A percentile compares a stretch with the other conserved stretches of the same genome.
phyloP scores from a whole-genome alignment of 805 yeast species.

The Candida suzukii region DNA sequence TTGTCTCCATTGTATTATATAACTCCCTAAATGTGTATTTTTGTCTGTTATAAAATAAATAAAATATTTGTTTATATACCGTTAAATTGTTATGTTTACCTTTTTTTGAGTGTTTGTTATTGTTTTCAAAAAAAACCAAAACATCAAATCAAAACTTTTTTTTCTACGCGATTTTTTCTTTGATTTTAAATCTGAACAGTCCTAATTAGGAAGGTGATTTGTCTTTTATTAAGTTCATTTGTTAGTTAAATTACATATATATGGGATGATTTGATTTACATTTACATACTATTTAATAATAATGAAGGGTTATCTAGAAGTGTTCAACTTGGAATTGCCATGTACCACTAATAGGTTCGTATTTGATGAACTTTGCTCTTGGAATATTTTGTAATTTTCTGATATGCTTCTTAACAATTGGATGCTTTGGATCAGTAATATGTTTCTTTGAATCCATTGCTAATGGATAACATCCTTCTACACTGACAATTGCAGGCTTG shows the following conservation, averaged over 20 bases:
- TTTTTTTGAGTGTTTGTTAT: background rate
- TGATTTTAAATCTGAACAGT: too few species aligned
- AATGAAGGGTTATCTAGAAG: conserved; percentile 13
- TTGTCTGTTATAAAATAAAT: background rate
- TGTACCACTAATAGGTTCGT: conserved; percentile 68
- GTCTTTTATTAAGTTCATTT: too few species aligned
- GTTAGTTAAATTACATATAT: background rate
- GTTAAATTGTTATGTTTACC: background rate
- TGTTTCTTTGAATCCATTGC: conserved; percentile 64
- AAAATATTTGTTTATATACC: background rate
- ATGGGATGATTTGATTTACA: too few species aligned
- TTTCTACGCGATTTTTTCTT: too few species aligned
- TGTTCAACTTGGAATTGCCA: conserved; percentile 57
- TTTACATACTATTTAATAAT: too few species aligned
- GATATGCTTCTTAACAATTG: conserved; percentile 61
- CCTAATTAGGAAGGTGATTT: too few species aligned
- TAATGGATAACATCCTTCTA: conserved; percentile 79
- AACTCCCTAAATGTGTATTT: background rate
- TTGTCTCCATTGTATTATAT: background rate
- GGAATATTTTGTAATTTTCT: conserved; percentile 54
- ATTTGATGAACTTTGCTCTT: conserved; percentile 60
- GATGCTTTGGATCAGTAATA: conserved; percentile 72
- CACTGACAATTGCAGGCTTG: conserved; percentile 61
- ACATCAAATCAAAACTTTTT: too few species aligned
- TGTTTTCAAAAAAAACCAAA: too few species aligned